A percentile compares a stretch with the other conserved stretches of the same genome.
Conservation (phyloP, 106 monocot genomes). For the Ottelia alismoides region DNA sequence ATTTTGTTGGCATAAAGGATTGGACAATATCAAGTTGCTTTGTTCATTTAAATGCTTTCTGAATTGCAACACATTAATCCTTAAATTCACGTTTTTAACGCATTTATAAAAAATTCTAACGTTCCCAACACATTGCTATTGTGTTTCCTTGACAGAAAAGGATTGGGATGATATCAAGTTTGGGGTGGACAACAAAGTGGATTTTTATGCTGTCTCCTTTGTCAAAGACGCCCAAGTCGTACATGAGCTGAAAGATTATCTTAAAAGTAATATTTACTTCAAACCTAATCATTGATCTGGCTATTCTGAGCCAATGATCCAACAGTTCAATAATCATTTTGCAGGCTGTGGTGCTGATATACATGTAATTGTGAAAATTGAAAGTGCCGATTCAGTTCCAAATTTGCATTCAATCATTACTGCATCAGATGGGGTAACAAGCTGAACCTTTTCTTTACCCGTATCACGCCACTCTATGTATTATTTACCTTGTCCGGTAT, state of each 20-base stretch:
- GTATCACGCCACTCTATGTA: too few species aligned
- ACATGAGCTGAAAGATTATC: slow-evolving; percentile 90
- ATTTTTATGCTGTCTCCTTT: slow-evolving; percentile 97
- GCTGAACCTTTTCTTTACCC: too few species aligned
- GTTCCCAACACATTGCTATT: too few species aligned
- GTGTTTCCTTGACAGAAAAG: slow-evolving; percentile 77
- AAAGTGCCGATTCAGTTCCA: slow-evolving; percentile 97
- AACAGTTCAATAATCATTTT: slow-evolving; percentile 7
- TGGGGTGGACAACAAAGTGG: slow-evolving; percentile 94
- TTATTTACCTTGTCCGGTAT: too few species aligned
- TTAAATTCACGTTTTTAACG: slow-evolving; percentile 10
- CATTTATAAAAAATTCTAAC: too few species aligned
- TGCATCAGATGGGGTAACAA: slow-evolving; percentile 99
- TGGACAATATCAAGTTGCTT: too few species aligned
- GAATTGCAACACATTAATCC: too few species aligned
- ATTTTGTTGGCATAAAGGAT: too few species aligned
- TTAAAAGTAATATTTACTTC: slow-evolving; percentile 79
- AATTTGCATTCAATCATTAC: slow-evolving; percentile 93
- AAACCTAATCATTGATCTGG: too few species aligned
- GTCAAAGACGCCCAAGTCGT: slow-evolving; percentile 98
- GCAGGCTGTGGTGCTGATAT: slow-evolving; percentile 81
- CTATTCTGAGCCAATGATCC: too few species aligned
- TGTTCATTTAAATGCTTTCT: too few species aligned
- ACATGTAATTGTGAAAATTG: slow-evolving; percentile 96
- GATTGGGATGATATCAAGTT: slow-evolving; percentile 99